Percentiles rank a stretch among this genome's conserved stretches.
phyloP scores from a whole-genome alignment of 2,329 filamentous ascomycete genomes.

The Fusarium bactridioides region DNA sequence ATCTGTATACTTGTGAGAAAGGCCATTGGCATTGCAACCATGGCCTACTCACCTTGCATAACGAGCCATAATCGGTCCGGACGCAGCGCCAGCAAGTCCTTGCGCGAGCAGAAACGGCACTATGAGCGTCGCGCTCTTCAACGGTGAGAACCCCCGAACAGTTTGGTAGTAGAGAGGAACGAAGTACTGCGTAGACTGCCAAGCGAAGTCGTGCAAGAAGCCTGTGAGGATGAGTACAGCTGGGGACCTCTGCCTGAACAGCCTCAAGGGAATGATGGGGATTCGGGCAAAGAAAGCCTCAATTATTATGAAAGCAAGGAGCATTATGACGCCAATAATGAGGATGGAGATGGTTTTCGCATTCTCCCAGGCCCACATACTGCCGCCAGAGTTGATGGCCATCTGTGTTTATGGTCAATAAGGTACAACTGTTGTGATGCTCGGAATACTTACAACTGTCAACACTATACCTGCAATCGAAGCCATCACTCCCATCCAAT shows the following conservation, averaged over 20 bases:
- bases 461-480: neutral
- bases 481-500: neutral
- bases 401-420: neutral
- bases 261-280: slow-evolving; percentile 71
- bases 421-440: accelerated
- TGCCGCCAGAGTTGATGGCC: slow-evolving; percentile 42
- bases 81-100: neutral
- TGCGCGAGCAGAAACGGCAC: neutral
- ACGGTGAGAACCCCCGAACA: neutral
- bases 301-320: slow-evolving; percentile 70
- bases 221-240: neutral
- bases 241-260: neutral
- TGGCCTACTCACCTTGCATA: neutral
- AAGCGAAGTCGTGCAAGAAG: neutral
- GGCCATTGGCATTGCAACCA: accelerated
- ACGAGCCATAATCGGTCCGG: neutral
- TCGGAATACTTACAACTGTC: neutral
- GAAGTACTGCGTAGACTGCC: slow-evolving; percentile 6
- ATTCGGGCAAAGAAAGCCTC: slow-evolving; percentile 76
- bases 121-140: neutral
- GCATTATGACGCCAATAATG: slow-evolving; percentile 69
- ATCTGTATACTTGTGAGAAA: accelerated
- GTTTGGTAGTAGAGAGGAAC: neutral
- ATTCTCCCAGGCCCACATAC: slow-evolving; percentile 64
- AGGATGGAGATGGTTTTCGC: slow-evolving; percentile 75